These are phyloP conservation scores for Mucor piriformis DNA, from an alignment of 371 early-diverging fungal species.

Conservation along the genomic window DNA sequence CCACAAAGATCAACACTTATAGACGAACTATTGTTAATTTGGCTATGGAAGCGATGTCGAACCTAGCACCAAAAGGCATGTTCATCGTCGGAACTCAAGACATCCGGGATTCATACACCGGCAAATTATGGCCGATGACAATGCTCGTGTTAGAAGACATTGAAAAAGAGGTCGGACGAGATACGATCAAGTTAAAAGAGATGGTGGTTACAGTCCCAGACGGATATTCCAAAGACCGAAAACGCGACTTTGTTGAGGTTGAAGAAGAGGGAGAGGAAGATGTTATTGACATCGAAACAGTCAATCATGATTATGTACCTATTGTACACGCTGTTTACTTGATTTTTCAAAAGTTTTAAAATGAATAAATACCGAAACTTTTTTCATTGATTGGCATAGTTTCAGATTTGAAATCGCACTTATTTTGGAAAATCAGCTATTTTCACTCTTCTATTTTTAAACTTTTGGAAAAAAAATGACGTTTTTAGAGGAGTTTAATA, in stretches of 20 bases:
- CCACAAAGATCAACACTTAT: conserved; percentile 58
- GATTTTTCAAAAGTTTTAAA: conserved; percentile 36
- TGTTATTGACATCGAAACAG: conserved; percentile 34
- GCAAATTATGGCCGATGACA: conserved; percentile 73
- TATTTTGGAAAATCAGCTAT: not conserved
- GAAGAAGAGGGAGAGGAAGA: conserved; percentile 28
- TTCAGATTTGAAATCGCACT: not conserved
- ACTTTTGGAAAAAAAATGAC: conserved; percentile 58
- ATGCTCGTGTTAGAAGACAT: conserved; percentile 82
- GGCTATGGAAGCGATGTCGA: conserved; percentile 54
- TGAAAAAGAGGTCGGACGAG: conserved; percentile 55
- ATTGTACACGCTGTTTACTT: conserved; percentile 56
- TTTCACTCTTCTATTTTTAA: not conserved
- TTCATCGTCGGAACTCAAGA: conserved; percentile 78
- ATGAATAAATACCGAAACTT: not conserved
- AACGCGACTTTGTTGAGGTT: conserved; percentile 37
- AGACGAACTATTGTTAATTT: conserved; percentile 64
- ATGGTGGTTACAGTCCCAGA: conserved; percentile 83
- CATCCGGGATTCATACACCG: conserved; percentile 53
- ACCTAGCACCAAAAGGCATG: conserved; percentile 64
- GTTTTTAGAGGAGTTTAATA: conserved; percentile 76
- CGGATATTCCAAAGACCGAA: conserved; percentile 74
- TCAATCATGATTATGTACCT: conserved; percentile 40
- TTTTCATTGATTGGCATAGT: conserved; percentile 7
- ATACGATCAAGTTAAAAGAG: conserved; percentile 73